Evolutionary conservation across 1,139 yeast species (phyloP).

Genomic region (Taphrina flavorubra): DNA sequence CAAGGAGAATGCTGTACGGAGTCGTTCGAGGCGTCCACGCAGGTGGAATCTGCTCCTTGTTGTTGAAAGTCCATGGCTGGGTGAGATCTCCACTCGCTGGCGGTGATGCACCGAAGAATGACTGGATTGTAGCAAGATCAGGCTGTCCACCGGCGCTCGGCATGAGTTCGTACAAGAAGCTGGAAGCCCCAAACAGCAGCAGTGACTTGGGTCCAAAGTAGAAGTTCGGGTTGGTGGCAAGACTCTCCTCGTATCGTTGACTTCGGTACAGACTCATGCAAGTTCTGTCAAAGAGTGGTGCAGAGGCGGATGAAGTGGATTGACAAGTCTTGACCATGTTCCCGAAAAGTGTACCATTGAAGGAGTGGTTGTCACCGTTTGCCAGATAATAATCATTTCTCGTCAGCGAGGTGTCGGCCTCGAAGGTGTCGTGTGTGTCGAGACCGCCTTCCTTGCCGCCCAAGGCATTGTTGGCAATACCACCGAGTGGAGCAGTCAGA

Average conservation of each 20-base stretch:
- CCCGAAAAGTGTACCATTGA: conserved; percentile 38
- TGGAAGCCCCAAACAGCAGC: conserved; percentile 33
- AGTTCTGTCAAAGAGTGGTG: conserved; percentile 26
- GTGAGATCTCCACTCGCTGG: conserved; percentile 21
- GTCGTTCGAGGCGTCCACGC: conserved; percentile 30
- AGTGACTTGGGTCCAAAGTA: conserved; percentile 38
- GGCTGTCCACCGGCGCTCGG: conserved; percentile 23
- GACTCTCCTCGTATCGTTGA: conserved; percentile 28
- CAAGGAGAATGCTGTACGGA: conserved; percentile 9
- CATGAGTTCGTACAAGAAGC: conserved; percentile 35
- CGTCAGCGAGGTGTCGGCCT: conserved; percentile 38
- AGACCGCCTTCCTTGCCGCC: conserved; percentile 38
- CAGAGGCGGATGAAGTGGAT: conserved; percentile 10
- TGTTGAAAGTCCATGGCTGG: conserved; percentile 35
- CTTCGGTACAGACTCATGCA: conserved; percentile 35
- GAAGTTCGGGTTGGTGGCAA: conserved; percentile 32
- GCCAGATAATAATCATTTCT: conserved; percentile 36
- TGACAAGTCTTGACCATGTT: conserved; percentile 24
- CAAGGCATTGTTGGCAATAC: conserved; percentile 7
- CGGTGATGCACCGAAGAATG: conserved; percentile 38
- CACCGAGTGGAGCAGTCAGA: conserved; percentile 25
- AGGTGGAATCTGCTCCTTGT: conserved; percentile 29
- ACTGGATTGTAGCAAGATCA: conserved; percentile 13
- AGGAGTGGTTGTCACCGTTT: conserved; percentile 39
- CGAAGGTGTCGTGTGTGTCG: conserved; percentile 38